These are phyloP conservation scores for Balamuthia mandrillaris DNA, from an alignment of 208 protist species.

Conservation along the genomic window DNA sequence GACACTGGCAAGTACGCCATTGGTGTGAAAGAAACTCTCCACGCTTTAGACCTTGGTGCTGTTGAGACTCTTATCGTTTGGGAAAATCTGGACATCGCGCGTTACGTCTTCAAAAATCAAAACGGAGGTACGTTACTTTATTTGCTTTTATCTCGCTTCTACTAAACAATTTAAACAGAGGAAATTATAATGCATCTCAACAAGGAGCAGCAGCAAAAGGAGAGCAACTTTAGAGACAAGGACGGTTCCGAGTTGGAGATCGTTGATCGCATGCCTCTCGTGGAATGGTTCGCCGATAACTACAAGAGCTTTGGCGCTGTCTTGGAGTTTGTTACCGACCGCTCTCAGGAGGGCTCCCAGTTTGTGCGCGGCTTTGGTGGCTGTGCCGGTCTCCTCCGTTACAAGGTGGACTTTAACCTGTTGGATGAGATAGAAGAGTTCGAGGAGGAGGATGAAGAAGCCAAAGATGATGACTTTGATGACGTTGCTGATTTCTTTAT, in stretches of 20 bases:
- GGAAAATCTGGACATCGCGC: slow-evolving; percentile 90
- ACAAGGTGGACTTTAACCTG: slow-evolving; percentile 2
- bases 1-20: slow-evolving; percentile 98
- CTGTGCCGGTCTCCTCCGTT: slow-evolving; percentile 60
- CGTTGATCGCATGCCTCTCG: slow-evolving; percentile 82
- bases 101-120: slow-evolving; percentile 83
- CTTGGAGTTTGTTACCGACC: slow-evolving; percentile 82
- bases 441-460: not conserved
- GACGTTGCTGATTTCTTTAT: too few relatives aligned
- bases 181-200: slow-evolving; percentile 46
- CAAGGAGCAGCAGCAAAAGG: slow-evolving; percentile 55
- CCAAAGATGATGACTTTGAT: slow-evolving; percentile 1
- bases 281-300: slow-evolving; percentile 98
- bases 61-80: slow-evolving; percentile 98
- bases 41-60: slow-evolving; percentile 93
- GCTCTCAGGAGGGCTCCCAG: slow-evolving; percentile 94
- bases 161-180: not conserved
- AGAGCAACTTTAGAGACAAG: slow-evolving; percentile 56
- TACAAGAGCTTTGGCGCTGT: slow-evolving; percentile 94
- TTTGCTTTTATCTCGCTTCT: too few relatives aligned
- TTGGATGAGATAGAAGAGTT: not conserved
- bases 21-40: slow-evolving; percentile 93
- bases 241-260: slow-evolving; percentile 76
- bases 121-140: not conserved
- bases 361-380: slow-evolving; percentile 97